Base-by-base conservation (phyloP, 768 basidiomycete genomes). In the Rossbeevera mucosa region DNA sequence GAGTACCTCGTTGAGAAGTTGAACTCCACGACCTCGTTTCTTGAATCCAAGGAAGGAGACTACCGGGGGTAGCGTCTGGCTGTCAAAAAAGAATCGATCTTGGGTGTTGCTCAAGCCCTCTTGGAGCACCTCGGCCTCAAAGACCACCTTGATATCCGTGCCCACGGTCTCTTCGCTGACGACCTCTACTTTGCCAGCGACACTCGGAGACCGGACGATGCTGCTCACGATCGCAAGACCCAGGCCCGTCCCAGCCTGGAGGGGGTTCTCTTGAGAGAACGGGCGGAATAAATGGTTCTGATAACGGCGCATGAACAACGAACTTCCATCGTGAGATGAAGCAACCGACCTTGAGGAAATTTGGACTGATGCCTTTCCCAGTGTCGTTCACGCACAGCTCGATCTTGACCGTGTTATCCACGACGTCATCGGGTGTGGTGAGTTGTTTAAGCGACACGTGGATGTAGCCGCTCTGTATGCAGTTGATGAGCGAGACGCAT, bases 271-370 rank as follows among this genome's bases (percentile, higher is more conserved):
- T 73, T 97, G 94, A 1, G 93, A 93, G 72, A 97, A 97, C 0
- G 94, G 94, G 60, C 95, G 94, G 74, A 96, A 97, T 5, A 97
- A 76, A 71, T 94, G 91, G 60, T 96, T 93, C 88, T 89, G 58
- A 9, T 30, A 11, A 42, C 30, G 16, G 43, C 21, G 7, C 25
- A 45, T 52, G 38, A 51, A 47, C 47, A 25, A 52, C 47, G 9
- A 49, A 22, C 8, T 11, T 48, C 6, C 18, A 24, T 14, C 38
- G 43, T n/a, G 3, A 5, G 47, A 50, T 33, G 44, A 56, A 16
- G 11, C 14, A 21, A 59, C 62, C 44, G 53, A 87, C 90, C 80
- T 92, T 91, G 53, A 95, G 73, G 70, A 97, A 97, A 53, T 89
- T 86, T 59, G 89, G 88, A 64, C 90, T 93, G 56, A 97, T 97